These are phyloP conservation scores for Hysterangium stoloniferum DNA, from an alignment of 768 basidiomycete genomes.

Conservation along the genomic window DNA sequence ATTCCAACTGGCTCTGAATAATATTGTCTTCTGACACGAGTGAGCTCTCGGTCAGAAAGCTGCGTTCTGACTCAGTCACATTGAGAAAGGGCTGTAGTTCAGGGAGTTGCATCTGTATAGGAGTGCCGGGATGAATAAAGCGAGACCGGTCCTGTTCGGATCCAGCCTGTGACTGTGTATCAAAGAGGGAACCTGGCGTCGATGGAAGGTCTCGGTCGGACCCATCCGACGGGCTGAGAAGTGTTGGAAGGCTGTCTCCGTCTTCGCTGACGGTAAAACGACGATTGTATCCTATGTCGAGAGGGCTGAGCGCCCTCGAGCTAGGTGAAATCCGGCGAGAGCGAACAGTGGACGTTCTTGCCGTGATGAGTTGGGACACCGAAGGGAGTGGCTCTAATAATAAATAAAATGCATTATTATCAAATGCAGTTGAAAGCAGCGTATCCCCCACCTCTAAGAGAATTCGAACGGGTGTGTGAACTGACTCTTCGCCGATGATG, in stretches of 20 bases:
- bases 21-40: not conserved
- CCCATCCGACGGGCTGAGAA: constrained; percentile 5
- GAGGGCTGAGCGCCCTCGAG: not conserved
- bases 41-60: not conserved
- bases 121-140: constrained; percentile 10
- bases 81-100: constrained; percentile 5
- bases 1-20: not conserved
- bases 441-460: too few relatives aligned
- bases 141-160: constrained; percentile 2
- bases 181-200: not conserved
- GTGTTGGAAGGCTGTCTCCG: constrained; percentile 5
- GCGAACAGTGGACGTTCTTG: constrained; percentile 1
- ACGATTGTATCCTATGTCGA: not conserved
- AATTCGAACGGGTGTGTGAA: too few relatives aligned
- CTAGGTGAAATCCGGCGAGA: not conserved
- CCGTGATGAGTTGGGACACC: too few relatives aligned
- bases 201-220: constrained; percentile 3
- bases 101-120: constrained; percentile 8
- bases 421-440: too few relatives aligned
- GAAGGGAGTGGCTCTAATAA: too few relatives aligned
- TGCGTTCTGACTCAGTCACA: not conserved
- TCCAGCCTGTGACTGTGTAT: not conserved
- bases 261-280: constrained; percentile 1
- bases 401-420: too few relatives aligned
- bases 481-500: too few relatives aligned